Conservation (phyloP, 2,329 filamentous ascomycete species). For the Cercospora citrullina region DNA sequence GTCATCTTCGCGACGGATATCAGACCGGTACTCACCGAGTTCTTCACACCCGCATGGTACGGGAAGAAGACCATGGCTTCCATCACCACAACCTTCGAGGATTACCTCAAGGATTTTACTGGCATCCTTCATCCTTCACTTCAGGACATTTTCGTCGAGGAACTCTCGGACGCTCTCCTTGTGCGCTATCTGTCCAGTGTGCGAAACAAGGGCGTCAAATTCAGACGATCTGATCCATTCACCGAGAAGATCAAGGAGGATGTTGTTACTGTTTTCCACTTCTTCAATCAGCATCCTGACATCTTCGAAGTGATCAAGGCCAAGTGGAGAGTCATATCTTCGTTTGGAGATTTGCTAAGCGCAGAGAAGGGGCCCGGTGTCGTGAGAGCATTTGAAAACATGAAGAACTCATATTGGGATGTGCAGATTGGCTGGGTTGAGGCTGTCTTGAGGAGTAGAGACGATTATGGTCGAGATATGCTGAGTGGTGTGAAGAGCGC, state of each 20-base stretch:
- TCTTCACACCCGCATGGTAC: slow-evolving; percentile 94
- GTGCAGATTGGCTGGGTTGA: slow-evolving; percentile 95
- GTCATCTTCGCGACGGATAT: slow-evolving; percentile 93
- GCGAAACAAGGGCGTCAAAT: slow-evolving; percentile 86
- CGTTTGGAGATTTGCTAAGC: slow-evolving; percentile 74
- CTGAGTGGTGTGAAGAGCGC: slow-evolving; percentile 82
- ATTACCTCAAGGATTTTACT: slow-evolving; percentile 84
- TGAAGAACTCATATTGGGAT: slow-evolving; percentile 91
- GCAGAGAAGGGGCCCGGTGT: slow-evolving; percentile 71
- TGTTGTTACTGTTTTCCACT: slow-evolving; percentile 83
- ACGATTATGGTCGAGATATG: slow-evolving; percentile 93
- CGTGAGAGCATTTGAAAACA: slow-evolving; percentile 74
- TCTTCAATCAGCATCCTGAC: slow-evolving; percentile 70
- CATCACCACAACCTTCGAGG: slow-evolving; percentile 91
- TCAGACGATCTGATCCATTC: slow-evolving; percentile 82
- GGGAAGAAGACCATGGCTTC: slow-evolving; percentile 81
- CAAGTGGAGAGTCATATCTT: slow-evolving; percentile 89
- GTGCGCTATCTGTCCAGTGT: slow-evolving; percentile 80
- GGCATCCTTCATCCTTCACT: slow-evolving; percentile 82
- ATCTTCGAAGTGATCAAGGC: slow-evolving; percentile 77
- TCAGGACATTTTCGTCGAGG: slow-evolving; percentile 88
- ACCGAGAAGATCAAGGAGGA: slow-evolving; percentile 93
- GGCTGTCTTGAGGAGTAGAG: slow-evolving; percentile 77
- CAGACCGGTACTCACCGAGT: slow-evolving; percentile 68
- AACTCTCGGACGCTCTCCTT: slow-evolving; percentile 87